Conservation (phyloP, 345 rosid species). For the Iberis pinnata region DNA sequence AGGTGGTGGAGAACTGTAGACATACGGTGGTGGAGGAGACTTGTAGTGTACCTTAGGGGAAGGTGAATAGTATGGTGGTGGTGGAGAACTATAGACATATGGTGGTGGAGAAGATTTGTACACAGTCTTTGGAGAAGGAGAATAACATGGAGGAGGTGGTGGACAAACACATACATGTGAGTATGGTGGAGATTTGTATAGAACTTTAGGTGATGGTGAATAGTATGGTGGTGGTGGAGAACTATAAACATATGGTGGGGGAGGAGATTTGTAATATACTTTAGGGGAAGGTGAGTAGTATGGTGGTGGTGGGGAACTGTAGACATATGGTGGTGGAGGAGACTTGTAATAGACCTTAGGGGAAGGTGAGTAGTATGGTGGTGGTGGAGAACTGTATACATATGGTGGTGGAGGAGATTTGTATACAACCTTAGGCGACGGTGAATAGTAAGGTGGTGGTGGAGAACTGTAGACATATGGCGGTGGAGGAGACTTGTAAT, state of each 20-base stretch:
- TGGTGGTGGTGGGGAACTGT: neutral
- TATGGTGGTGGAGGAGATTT: neutral
- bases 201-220: neutral
- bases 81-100: neutral
- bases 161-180: neutral
- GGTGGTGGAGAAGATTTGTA: constrained; percentile 3
- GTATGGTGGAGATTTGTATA: constrained; percentile 1
- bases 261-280: neutral
- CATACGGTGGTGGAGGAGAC: neutral
- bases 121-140: neutral
- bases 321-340: neutral
- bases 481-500: neutral
- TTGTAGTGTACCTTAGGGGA: neutral
- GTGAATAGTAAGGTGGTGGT: constrained; percentile 9
- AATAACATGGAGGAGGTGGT: constrained; percentile 5
- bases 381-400: constrained; percentile 8
- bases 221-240: constrained; percentile 11
- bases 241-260: constrained; percentile 3
- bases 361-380: neutral
- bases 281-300: neutral
- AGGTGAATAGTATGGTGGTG: neutral
- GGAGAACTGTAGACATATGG: constrained; percentile 1
- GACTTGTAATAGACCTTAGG: neutral
- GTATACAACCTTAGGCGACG: neutral
- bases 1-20: no score